phyloP scores from a whole-genome alignment of 495 filamentous ascomycete species.

The Penicillium chermesinum region DNA sequence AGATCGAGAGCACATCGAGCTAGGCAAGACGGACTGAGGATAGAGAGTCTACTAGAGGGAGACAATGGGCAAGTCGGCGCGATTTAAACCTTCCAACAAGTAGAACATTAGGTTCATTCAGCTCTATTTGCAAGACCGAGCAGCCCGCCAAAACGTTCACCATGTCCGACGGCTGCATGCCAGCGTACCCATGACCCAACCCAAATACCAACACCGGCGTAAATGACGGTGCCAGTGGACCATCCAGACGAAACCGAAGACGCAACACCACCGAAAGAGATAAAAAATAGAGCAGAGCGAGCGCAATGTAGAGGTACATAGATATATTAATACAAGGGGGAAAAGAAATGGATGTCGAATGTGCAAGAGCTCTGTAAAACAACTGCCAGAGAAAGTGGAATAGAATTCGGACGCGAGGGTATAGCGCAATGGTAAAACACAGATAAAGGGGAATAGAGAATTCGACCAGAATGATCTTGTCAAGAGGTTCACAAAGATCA shows the following conservation, averaged over 20 bases:
- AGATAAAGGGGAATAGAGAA: not conserved
- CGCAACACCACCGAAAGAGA: not conserved
- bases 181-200: not conserved
- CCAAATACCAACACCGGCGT: not conserved
- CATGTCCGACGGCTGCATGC: not conserved
- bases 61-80: no score
- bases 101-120: not conserved
- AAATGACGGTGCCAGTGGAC: not conserved
- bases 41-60: not conserved
- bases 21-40: constrained; percentile 10
- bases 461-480: not conserved
- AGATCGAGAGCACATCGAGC: constrained; percentile 13
- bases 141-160: not conserved
- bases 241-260: not conserved
- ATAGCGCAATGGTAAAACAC: not conserved
- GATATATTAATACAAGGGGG: not conserved
- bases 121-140: no score
- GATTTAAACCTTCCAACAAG: no score
- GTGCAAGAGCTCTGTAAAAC: not conserved
- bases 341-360: not conserved
- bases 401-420: not conserved
- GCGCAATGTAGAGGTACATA: not conserved
- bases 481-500: not conserved
- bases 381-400: not conserved
- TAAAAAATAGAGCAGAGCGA: not conserved